Evolutionary conservation across 768 basidiomycete genomes (phyloP), one percentile per base, ranked within the genome.

Genomic region (Daedalea quercina): DNA sequence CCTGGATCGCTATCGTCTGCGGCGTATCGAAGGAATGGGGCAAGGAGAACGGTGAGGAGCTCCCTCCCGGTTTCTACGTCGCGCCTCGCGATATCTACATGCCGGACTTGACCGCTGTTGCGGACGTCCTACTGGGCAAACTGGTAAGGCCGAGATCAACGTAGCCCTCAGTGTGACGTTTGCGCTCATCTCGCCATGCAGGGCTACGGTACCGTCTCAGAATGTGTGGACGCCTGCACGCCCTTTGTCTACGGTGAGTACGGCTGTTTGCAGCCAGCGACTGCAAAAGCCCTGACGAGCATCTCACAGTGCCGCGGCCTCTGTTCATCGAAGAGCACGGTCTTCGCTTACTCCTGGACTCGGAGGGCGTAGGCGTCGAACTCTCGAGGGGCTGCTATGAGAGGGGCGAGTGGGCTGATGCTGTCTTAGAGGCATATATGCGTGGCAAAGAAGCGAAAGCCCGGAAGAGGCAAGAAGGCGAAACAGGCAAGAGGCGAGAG

Each of bases 261-360:
- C 11, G 4, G 9, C 20, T 34, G 17, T 6, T 1, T 25, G 17
- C n/a, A 17, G 37, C n/a, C 8, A 35, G 4, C 6, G 23, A 13
- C 17, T 22, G 15, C 50, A n/a, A 41, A 42, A 11, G 31, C 25
- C 45, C 24, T 9, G 9, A 50, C 37, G 50, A 19, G 1, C 25
- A 41, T 22, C 25, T 41, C 33, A 24, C 62, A 86, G 86, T 90
- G 12, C 83, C 88, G 1, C 76, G 88, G 1, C 89, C 89, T 0
- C 70, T 90, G 34, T 90, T 91, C 59, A 80, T 90, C 40, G 88
- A 90, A 61, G 89, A 91, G 63, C 82, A 86, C 59, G 89, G 89
- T 2, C 71, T 91, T 28, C 78, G 81, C 3, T 70, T 83, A 13
- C 70, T 86, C 28, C 78, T 90, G 35, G 72, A 79, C 35, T 69